Percentiles rank a stretch among this genome's conserved stretches.
Conservation (phyloP, 2,329 filamentous ascomycete species). For the Westerdykella sp. region DNA sequence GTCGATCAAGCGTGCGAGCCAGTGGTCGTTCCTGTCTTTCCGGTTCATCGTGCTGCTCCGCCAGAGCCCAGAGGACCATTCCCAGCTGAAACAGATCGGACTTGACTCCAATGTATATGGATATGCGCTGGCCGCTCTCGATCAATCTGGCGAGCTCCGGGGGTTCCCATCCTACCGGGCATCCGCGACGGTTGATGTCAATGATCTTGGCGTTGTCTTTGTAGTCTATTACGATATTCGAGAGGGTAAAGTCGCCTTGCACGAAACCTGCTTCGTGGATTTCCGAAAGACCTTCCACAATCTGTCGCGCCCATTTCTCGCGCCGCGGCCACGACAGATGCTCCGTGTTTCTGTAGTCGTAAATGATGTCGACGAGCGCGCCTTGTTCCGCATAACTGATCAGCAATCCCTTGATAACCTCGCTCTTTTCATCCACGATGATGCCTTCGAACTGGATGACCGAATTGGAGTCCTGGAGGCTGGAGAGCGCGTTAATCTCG, state of each 20-base stretch:
- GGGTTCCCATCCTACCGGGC: slow-evolving; percentile 94
- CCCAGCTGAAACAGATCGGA: slow-evolving; percentile 93
- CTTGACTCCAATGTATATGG: slow-evolving; percentile 97
- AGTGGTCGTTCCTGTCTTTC: slow-evolving; percentile 68
- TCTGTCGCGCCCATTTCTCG: slow-evolving; percentile 85
- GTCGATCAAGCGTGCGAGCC: slow-evolving; percentile 30
- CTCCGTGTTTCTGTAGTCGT: slow-evolving; percentile 58
- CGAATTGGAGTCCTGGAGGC: slow-evolving; percentile 62
- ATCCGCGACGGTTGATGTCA: slow-evolving; percentile 96
- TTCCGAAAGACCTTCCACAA: slow-evolving; percentile 80
- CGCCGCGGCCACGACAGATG: slow-evolving; percentile 63
- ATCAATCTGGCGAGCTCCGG: slow-evolving; percentile 84
- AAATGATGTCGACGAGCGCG: slow-evolving; percentile 84
- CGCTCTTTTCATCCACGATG: slow-evolving; percentile 69
- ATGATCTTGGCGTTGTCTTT: slow-evolving; percentile 89
- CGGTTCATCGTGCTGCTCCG: slow-evolving; percentile 81
- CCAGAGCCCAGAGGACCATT: slow-evolving; percentile 94
- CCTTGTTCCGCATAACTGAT: slow-evolving; percentile 84
- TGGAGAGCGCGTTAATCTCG: slow-evolving; percentile 89
- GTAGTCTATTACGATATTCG: slow-evolving; percentile 89
- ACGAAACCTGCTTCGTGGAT: slow-evolving; percentile 96
- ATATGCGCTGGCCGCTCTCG: slow-evolving; percentile 80
- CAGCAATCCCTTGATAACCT: slow-evolving; percentile 77
- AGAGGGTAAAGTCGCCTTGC: slow-evolving; percentile 94
- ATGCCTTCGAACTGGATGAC: slow-evolving; percentile 85